Evolutionary conservation across 768 basidiomycete species (phyloP).

Genomic region (Naganishia friedmannii): DNA sequence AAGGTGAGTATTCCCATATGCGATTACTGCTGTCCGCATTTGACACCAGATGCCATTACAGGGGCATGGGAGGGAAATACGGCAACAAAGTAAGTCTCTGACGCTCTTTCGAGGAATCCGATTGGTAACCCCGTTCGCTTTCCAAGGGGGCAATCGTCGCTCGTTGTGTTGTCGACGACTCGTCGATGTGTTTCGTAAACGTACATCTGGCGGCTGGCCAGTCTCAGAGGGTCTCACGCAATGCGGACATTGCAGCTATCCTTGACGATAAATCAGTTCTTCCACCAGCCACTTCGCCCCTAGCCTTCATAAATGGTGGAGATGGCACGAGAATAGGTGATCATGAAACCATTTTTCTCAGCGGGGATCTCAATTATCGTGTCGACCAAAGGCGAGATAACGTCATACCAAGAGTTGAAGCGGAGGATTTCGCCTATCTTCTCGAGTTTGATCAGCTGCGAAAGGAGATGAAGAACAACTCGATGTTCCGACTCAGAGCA

Average conservation of each 20-base stretch:
- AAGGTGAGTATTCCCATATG: conserved; percentile 42
- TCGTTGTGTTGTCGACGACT: conserved; percentile 81
- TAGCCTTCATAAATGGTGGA: conserved; percentile 81
- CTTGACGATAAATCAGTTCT: conserved; percentile 77
- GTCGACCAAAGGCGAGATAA: conserved; percentile 87
- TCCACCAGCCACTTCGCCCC: conserved; percentile 54
- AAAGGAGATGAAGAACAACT: conserved; percentile 83
- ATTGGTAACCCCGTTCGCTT: not conserved
- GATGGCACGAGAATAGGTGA: conserved; percentile 90
- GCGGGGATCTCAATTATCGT: conserved; percentile 95
- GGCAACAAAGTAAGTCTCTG: conserved; percentile 77
- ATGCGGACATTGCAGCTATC: conserved; percentile 81
- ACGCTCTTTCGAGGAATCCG: not conserved
- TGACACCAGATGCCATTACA: not conserved
- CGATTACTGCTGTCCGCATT: too few relatives aligned
- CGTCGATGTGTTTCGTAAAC: conserved; percentile 91
- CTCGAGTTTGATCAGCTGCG: conserved; percentile 75
- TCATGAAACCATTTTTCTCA: conserved; percentile 90
- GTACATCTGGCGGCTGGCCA: conserved; percentile 93
- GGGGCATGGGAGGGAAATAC: conserved; percentile 87
- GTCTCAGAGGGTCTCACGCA: conserved; percentile 72
- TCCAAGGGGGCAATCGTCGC: conserved; percentile 82
- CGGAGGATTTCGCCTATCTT: conserved; percentile 65
- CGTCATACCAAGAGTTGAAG: conserved; percentile 68
- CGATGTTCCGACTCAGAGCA: conserved; percentile 75